Percentiles rank a stretch among this genome's conserved stretches.
Evolutionary conservation across 1,284 basidiomycete genomes (phyloP).

Genomic region (Caloboletus firmus): DNA sequence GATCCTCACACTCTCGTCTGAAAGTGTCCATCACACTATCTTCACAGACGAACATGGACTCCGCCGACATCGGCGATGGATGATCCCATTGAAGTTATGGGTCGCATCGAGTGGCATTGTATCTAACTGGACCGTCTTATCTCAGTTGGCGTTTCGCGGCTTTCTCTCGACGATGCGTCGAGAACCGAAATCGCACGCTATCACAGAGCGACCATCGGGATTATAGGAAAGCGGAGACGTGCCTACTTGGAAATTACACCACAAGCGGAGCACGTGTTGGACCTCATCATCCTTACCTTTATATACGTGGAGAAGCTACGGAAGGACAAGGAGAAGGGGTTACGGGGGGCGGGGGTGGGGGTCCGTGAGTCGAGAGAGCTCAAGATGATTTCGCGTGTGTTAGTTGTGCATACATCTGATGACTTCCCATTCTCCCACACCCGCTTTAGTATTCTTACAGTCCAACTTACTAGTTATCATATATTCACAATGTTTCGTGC

Average conservation of each 20-base stretch:
- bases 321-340: constrained; percentile 24
- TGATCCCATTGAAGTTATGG: constrained; percentile 16
- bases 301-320: constrained; percentile 39
- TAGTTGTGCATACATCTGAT: no score
- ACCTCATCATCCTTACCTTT: constrained; percentile 42
- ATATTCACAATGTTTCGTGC: background rate
- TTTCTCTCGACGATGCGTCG: constrained; percentile 23
- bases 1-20: constrained; percentile 28
- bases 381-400: no score
- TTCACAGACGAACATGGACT: constrained; percentile 29
- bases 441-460: background rate
- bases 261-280: constrained; percentile 37
- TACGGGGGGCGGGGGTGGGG: constrained; percentile 13
- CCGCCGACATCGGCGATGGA: background rate
- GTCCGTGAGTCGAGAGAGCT: background rate
- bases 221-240: constrained; percentile 24
- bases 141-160: constrained; percentile 12
- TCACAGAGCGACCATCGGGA: constrained; percentile 26
- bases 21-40: constrained; percentile 25
- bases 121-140: background rate
- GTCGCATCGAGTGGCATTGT: constrained; percentile 24
- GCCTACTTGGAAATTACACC: constrained; percentile 38
- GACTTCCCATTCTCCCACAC: no score
- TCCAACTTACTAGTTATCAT: background rate
- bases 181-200: constrained; percentile 27